phyloP scores from a whole-genome alignment of 1,284 basidiomycete genomes.

The Rhodotorula sp. region DNA sequence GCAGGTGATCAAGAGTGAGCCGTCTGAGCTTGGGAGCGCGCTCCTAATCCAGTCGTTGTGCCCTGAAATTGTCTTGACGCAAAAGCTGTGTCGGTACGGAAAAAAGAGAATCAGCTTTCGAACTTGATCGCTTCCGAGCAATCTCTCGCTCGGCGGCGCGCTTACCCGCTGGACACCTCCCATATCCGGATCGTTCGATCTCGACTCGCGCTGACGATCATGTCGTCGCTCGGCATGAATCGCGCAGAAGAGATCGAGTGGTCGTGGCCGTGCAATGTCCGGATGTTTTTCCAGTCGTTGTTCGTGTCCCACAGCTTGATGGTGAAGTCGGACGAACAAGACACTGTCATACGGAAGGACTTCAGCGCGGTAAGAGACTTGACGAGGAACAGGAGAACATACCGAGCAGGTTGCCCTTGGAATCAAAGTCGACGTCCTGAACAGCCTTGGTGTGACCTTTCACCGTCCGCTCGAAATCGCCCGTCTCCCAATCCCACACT shows the following conservation, averaged over 20 bases:
- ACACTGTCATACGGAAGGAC: conserved; percentile 56
- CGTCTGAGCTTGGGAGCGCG: conserved; percentile 70
- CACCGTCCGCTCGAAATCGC: conserved; percentile 83
- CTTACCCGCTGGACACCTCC: conserved; percentile 77
- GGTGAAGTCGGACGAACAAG: conserved; percentile 83
- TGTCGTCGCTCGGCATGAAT: conserved; percentile 79
- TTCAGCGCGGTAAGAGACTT: background rate
- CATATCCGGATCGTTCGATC: conserved; percentile 83
- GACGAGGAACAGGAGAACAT: conserved; percentile 40
- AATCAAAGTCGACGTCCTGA: conserved; percentile 82
- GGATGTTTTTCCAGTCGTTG: conserved; percentile 82
- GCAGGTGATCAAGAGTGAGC: conserved; percentile 68
- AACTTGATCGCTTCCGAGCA: no score
- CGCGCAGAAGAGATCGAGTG: conserved; percentile 81
- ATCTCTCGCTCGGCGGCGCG: background rate
- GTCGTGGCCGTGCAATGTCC: conserved; percentile 84
- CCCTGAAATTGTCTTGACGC: conserved; percentile 60
- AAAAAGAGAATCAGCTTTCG: background rate
- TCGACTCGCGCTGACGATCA: conserved; percentile 77
- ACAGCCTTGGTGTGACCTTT: conserved; percentile 90
- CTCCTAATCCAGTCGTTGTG: conserved; percentile 72
- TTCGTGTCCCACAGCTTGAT: conserved; percentile 88
- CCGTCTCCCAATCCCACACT: conserved; percentile 94
- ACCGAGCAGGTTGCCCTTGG: conserved; percentile 77
- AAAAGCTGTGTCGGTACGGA: conserved; percentile 53